Conservation (phyloP, 2,329 filamentous ascomycete species). For the Botryosphaeria dothidea region DNA sequence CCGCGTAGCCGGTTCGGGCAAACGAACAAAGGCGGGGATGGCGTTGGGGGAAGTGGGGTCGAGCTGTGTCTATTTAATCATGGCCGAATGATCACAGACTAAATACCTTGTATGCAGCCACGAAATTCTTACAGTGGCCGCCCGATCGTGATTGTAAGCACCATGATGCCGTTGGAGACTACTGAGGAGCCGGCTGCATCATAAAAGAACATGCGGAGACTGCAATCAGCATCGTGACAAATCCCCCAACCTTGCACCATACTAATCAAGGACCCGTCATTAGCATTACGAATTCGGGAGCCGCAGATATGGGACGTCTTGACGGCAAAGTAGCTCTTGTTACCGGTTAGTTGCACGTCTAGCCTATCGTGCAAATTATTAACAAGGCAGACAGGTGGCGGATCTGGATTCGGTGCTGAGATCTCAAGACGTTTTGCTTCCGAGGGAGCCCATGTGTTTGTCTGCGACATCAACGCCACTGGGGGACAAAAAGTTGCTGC, state of each 20-base stretch:
- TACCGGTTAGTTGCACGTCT: conserved; percentile 40
- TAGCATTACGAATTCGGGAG: not conserved
- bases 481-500: conserved; percentile 53
- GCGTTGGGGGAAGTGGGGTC: not conserved
- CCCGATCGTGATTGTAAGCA: not conserved
- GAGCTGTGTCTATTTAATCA: not conserved
- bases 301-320: conserved; percentile 42
- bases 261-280: not conserved
- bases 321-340: conserved; percentile 59
- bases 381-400: conserved; percentile 47
- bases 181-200: not conserved
- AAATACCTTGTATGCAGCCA: not conserved
- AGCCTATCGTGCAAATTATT: not conserved
- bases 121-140: not conserved
- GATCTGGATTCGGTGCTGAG: conserved; percentile 64
- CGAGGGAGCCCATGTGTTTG: conserved; percentile 62
- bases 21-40: not conserved
- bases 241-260: not conserved
- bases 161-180: not conserved
- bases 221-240: not conserved
- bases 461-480: conserved; percentile 61
- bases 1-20: conserved; percentile 5
- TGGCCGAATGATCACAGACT: not conserved
- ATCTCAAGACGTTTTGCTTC: conserved; percentile 60
- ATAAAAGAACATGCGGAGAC: not conserved